These are phyloP conservation scores for Paecilomyces variotii DNA, from an alignment of 2,329 filamentous ascomycete genomes.

Conservation along the genomic window DNA sequence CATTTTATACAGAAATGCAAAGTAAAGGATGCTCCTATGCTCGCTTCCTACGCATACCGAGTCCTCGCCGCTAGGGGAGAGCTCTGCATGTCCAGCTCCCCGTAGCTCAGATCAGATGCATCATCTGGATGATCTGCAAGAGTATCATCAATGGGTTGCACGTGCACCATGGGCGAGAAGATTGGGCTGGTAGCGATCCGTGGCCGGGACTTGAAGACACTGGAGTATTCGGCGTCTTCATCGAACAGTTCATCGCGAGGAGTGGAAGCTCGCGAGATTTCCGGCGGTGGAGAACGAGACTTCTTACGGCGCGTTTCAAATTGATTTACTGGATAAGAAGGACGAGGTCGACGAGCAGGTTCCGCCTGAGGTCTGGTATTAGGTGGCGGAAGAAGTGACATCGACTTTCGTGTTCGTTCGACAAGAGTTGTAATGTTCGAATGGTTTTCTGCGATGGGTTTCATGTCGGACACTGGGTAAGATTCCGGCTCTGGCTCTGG, in stretches of 20 bases:
- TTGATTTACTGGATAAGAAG: conserved; percentile 47
- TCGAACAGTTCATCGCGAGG: conserved; percentile 63
- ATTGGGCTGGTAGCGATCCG: conserved; percentile 70
- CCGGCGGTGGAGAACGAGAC: conserved; percentile 6
- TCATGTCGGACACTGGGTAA: conserved; percentile 8
- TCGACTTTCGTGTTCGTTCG: conserved; percentile 74
- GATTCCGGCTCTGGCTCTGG: conserved; percentile 9
- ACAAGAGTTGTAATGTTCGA: conserved; percentile 45
- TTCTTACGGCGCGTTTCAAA: conserved; percentile 44
- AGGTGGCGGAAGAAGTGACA: conserved; percentile 52
- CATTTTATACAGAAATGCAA: not conserved
- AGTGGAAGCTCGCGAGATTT: conserved; percentile 34
- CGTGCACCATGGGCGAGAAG: conserved; percentile 31
- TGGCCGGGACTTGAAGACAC: conserved; percentile 77
- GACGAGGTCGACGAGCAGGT: conserved; percentile 18
- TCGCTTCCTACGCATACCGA: not conserved
- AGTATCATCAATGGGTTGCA: conserved; percentile 17
- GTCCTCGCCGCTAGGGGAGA: conserved; percentile 6
- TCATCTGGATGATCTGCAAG: conserved; percentile 2
- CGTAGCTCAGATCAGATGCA: conserved; percentile 1
- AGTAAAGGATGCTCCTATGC: not conserved
- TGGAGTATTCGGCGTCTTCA: conserved; percentile 66
- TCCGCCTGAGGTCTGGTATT: conserved; percentile 13
- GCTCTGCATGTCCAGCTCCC: conserved; percentile 3
- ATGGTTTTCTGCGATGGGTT: conserved; percentile 12